Base-by-base conservation (phyloP, 2,329 filamentous ascomycete genomes). In the Fusarium sp. region DNA sequence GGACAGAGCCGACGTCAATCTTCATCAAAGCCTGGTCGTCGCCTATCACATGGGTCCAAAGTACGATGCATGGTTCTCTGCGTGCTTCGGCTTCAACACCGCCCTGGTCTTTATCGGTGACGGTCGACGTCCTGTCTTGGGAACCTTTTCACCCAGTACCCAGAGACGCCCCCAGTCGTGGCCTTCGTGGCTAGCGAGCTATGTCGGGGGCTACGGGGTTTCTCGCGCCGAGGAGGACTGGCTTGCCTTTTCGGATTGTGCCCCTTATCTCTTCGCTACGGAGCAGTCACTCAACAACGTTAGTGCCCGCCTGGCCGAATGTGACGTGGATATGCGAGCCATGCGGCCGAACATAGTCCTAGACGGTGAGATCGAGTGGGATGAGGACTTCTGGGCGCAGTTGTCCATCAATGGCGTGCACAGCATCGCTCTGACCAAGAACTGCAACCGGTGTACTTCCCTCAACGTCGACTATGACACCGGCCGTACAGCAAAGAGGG, bases 261-360 rank as follows among this genome's bases (percentile, higher is more conserved):
- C 93, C 1, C 92, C 94, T 1, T 93, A 93, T 79, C 87, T 98
- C 16, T 81, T 98, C 27, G 87, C 92, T 6, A 93, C 91, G 1
- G 87, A 91, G 69, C 87, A 90, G 3, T 96, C 93, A 1, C 87
- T 95, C n/a, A 82, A 86, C 22, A 87, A 93, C 74, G 88, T 97
- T 55, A 90, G 88, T 36, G 79, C 80, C 7, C 86, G 91, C 5
- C 81, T 94, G 7, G 82, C 86, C 0, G 82, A 83, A 0, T 84
- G 82, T 14, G 81, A 86, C 33, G 77, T 93, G 83, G 90, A 92
- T 62, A 89, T 93, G 79, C 87, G 87, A 42, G 92, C 92, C 75
- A 93, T 94, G 80, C 89, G 93, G 38, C 92, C 92, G 1, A 95
- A 94, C 79, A 88, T 95, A 55, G 90, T 95, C 2, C 82, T 94